Percentiles rank a stretch among this genome's conserved stretches.
These are phyloP conservation scores for Sungouiella thailandica DNA, from an alignment of 805 yeast species.

Conservation along the genomic window DNA sequence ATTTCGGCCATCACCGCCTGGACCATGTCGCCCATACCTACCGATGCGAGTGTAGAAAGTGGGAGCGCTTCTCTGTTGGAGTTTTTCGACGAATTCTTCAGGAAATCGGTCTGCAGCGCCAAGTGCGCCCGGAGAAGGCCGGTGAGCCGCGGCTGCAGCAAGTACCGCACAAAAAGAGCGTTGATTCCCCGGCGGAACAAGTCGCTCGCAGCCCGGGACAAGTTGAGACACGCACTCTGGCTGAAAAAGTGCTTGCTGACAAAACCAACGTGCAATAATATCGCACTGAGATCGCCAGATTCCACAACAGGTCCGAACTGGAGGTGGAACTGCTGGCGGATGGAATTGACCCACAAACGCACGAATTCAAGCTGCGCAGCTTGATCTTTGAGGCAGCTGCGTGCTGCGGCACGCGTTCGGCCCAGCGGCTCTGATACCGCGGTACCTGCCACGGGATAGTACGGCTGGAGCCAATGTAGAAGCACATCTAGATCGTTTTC, in stretches of 20 bases:
- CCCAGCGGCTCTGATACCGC: constrained; percentile 23
- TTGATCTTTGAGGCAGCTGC: constrained; percentile 32
- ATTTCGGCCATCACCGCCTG: constrained; percentile 29
- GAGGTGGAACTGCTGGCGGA: constrained; percentile 17
- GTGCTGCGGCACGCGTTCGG: constrained; percentile 32
- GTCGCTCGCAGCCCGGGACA: constrained; percentile 15
- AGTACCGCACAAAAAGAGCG: constrained; percentile 19
- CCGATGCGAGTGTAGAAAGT: constrained; percentile 5
- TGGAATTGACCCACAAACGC: constrained; percentile 28
- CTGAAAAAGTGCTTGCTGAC: constrained; percentile 21
- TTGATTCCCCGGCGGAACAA: constrained; percentile 26
- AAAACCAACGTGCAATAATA: constrained; percentile 11
- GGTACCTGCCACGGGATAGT: constrained; percentile 11
- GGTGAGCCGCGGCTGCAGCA: constrained; percentile 9
- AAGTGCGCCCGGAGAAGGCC: constrained; percentile 4
- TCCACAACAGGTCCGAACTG: constrained; percentile 8
- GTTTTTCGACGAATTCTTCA: no score
- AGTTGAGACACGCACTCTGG: constrained; percentile 19
- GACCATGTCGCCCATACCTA: constrained; percentile 11
- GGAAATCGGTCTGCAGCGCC: no score
- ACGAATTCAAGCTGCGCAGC: constrained; percentile 29
- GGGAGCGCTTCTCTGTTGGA: no score
- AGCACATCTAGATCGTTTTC: constrained; percentile 33
- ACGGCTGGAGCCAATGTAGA: constrained; percentile 30
- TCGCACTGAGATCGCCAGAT: constrained; percentile 1